A percentile compares a stretch with the other conserved stretches of the same genome.
Conservation (phyloP, 2,329 filamentous ascomycete species). For the Beauveria australis region DNA sequence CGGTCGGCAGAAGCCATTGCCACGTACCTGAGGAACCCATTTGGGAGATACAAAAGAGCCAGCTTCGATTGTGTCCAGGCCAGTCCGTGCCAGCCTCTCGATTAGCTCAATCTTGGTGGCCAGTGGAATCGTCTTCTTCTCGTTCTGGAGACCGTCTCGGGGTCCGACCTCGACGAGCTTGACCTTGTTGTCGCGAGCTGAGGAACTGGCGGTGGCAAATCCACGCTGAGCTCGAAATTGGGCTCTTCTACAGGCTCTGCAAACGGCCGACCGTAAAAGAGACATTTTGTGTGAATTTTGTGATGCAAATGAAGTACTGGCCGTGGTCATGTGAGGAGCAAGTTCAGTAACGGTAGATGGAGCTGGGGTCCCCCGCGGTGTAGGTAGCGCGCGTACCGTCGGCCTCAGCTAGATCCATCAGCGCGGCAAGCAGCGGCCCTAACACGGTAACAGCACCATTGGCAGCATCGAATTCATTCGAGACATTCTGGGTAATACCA, state of each 20-base stretch:
- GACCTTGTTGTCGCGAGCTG: conserved; percentile 35
- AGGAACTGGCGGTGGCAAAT: conserved; percentile 32
- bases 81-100: conserved; percentile 57
- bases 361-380: conserved; percentile 5
- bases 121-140: conserved; percentile 62
- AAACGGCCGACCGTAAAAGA: conserved; percentile 28
- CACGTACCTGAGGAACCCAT: conserved; percentile 70
- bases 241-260: conserved; percentile 30
- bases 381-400: conserved; percentile 10
- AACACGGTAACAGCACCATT: background rate
- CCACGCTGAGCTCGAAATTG: conserved; percentile 24
- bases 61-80: conserved; percentile 66
- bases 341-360: conserved; percentile 6
- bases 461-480: background rate
- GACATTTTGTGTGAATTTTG: conserved; percentile 21
- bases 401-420: conserved; percentile 9
- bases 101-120: conserved; percentile 72
- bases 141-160: conserved; percentile 80
- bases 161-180: conserved; percentile 77
- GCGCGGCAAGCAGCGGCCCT: conserved; percentile 7
- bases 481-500: background rate
- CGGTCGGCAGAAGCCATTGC: background rate
- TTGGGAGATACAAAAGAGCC: conserved; percentile 78
- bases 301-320: background rate
- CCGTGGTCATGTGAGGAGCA: conserved; percentile 6